These are phyloP conservation scores for Monilinia fructicola DNA, from an alignment of 2,329 filamentous ascomycete genomes.

Conservation along the genomic window DNA sequence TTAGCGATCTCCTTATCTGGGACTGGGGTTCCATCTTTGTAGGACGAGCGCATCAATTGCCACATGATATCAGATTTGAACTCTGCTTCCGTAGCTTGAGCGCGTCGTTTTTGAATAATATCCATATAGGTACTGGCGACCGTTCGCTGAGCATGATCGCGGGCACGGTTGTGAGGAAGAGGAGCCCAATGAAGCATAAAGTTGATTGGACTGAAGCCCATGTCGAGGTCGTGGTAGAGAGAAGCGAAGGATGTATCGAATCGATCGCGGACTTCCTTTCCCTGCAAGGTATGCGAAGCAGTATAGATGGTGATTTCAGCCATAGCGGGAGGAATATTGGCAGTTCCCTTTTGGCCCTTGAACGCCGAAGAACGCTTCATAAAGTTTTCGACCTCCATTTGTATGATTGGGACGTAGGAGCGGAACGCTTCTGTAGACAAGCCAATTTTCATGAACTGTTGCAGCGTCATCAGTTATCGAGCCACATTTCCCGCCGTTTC, in stretches of 20 bases:
- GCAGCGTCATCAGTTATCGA: conserved; percentile 28
- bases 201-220: conserved; percentile 86
- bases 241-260: conserved; percentile 80
- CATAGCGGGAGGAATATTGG: conserved; percentile 73
- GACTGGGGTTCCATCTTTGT: conserved; percentile 79
- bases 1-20: conserved; percentile 83
- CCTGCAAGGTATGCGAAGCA: conserved; percentile 81
- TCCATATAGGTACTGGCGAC: conserved; percentile 81
- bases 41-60: conserved; percentile 81
- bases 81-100: conserved; percentile 51
- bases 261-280: conserved; percentile 74
- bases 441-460: conserved; percentile 75
- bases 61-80: conserved; percentile 77
- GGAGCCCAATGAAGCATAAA: conserved; percentile 88
- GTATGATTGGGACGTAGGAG: conserved; percentile 76
- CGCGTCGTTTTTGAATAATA: conserved; percentile 69
- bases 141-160: conserved; percentile 76
- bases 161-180: conserved; percentile 81
- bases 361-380: conserved; percentile 66
- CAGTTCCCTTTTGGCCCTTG: conserved; percentile 65
- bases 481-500: neutral
- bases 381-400: conserved; percentile 70
- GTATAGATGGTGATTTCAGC: conserved; percentile 89
- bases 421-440: conserved; percentile 73
- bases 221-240: conserved; percentile 85